phyloP scores from a whole-genome alignment of 768 basidiomycete genomes.

The Suillus occidentalis region DNA sequence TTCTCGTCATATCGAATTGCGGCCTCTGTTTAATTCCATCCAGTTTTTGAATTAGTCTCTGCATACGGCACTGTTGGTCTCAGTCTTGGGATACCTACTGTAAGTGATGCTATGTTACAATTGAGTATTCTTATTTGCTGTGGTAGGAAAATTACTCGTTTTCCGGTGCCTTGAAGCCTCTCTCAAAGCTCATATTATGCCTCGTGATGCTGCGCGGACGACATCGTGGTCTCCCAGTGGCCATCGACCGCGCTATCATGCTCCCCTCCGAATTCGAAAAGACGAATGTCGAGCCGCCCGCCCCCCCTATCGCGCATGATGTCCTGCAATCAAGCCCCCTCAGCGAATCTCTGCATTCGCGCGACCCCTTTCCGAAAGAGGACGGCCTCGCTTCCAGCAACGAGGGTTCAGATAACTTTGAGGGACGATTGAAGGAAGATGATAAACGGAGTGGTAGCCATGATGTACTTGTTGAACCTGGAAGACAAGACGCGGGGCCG shows the following conservation, averaged over 20 bases:
- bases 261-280: slow-evolving; percentile 65
- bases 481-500: not conserved
- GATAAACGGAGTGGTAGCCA: not conserved
- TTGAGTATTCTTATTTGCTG: slow-evolving; percentile 5
- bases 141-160: slow-evolving; percentile 77
- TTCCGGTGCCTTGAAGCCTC: slow-evolving; percentile 69
- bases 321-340: slow-evolving; percentile 13
- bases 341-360: not conserved
- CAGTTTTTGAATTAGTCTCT: slow-evolving; percentile 86
- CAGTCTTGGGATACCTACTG: slow-evolving; percentile 82
- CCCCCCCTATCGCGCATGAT: slow-evolving; percentile 8
- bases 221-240: slow-evolving; percentile 85
- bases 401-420: not conserved
- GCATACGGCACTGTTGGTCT: slow-evolving; percentile 90
- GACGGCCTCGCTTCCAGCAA: not conserved
- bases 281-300: slow-evolving; percentile 16
- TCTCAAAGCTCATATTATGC: slow-evolving; percentile 87
- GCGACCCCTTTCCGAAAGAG: not conserved
- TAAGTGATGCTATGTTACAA: slow-evolving; percentile 35
- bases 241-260: slow-evolving; percentile 85
- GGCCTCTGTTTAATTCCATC: not conserved
- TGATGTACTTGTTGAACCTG: slow-evolving; percentile 3
- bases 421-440: not conserved
- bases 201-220: slow-evolving; percentile 93
- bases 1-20: slow-evolving; percentile 12